phyloP scores from a whole-genome alignment of 2,329 filamentous ascomycete genomes.

The Nemania bipapillata region DNA sequence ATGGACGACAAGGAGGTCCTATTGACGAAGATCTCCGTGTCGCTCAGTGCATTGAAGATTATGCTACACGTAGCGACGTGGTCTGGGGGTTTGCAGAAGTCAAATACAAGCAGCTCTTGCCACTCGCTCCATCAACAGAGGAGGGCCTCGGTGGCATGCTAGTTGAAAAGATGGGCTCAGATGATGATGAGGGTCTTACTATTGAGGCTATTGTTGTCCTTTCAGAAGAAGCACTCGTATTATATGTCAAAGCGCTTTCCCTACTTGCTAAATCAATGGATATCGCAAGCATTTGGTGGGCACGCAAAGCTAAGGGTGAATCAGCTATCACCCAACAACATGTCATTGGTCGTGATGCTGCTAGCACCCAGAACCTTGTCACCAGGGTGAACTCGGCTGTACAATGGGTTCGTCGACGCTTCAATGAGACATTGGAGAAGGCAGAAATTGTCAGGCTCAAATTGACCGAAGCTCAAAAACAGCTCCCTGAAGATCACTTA shows the following conservation, averaged over 20 bases:
- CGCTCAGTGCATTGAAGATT: slow-evolving; percentile 86
- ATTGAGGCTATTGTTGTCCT: slow-evolving; percentile 85
- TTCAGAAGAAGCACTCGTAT: slow-evolving; percentile 91
- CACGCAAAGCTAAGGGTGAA: slow-evolving; percentile 76
- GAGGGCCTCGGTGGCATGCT: slow-evolving; percentile 74
- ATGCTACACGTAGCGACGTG: slow-evolving; percentile 91
- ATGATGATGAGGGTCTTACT: slow-evolving; percentile 82
- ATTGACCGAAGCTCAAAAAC: slow-evolving; percentile 84
- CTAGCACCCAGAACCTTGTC: slow-evolving; percentile 63
- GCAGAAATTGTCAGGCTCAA: slow-evolving; percentile 92
- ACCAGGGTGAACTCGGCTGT: slow-evolving; percentile 90
- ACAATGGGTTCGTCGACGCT: slow-evolving; percentile 91
- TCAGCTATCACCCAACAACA: slow-evolving; percentile 56
- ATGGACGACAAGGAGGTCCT: slow-evolving; percentile 68
- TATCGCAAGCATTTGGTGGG: slow-evolving; percentile 92
- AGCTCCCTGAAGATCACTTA: slow-evolving; percentile 84
- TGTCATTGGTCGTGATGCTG: slow-evolving; percentile 55
- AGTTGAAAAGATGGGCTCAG: slow-evolving; percentile 62
- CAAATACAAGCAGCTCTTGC: slow-evolving; percentile 97
- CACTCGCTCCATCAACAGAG: slow-evolving; percentile 80
- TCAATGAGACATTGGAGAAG: slow-evolving; percentile 97
- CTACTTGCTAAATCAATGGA: slow-evolving; percentile 95
- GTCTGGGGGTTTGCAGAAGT: slow-evolving; percentile 98
- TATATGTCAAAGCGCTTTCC: slow-evolving; percentile 94
- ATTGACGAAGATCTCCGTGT: slow-evolving; percentile 83